These are phyloP conservation scores for Aureobasidium uvarum DNA, from an alignment of 2,329 filamentous ascomycete species.

Conservation along the genomic window DNA sequence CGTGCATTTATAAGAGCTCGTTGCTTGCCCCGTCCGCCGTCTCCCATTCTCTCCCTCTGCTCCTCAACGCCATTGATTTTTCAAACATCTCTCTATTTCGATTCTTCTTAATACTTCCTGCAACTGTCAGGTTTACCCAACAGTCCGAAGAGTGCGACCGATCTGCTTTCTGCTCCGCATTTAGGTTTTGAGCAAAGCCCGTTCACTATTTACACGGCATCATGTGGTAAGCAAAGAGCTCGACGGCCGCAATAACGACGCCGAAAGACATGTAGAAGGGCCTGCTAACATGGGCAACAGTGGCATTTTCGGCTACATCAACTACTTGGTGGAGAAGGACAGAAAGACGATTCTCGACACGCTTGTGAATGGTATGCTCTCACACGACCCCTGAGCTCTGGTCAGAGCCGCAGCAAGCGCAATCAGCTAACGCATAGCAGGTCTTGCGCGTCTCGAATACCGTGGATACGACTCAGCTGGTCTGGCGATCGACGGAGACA, in stretches of 20 bases:
- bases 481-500: slow-evolving; percentile 93
- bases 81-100: slow-evolving; percentile 5
- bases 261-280: too few relatives aligned
- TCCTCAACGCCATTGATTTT: slow-evolving; percentile 10
- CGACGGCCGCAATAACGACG: background rate
- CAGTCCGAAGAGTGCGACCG: background rate
- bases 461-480: slow-evolving; percentile 98
- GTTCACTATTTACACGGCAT: slow-evolving; percentile 23
- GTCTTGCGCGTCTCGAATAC: slow-evolving; percentile 94
- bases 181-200: slow-evolving; percentile 2
- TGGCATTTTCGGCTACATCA: slow-evolving; percentile 97
- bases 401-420: background rate
- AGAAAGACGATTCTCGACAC: slow-evolving; percentile 94
- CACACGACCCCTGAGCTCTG: slow-evolving; percentile 28
- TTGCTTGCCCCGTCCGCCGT: slow-evolving; percentile 23
- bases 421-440: slow-evolving; percentile 49
- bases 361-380: slow-evolving; percentile 80
- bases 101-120: slow-evolving; percentile 21
- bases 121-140: background rate
- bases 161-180: slow-evolving; percentile 13
- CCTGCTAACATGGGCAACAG: slow-evolving; percentile 25
- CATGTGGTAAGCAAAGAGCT: slow-evolving; percentile 23
- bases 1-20: slow-evolving; percentile 24
- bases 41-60: slow-evolving; percentile 11
- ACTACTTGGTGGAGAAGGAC: slow-evolving; percentile 99